Base-by-base conservation (phyloP, 768 basidiomycete species). In the Crucibulum laeve region DNA sequence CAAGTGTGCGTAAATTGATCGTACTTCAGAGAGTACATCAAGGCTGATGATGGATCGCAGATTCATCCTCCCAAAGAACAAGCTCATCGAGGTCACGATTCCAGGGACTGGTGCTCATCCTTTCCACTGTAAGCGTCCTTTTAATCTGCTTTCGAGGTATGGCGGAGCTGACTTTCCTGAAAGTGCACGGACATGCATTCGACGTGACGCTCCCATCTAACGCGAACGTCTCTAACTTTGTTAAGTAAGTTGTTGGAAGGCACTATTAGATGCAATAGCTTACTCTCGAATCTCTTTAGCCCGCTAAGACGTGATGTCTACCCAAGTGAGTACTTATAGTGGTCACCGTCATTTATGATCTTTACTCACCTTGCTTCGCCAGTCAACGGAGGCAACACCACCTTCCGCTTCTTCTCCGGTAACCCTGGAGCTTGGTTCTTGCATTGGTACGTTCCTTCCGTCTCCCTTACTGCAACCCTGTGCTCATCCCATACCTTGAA, bases 51-150 rank as follows among this genome's bases (percentile, higher is more conserved):
- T 10, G 14, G 3, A 14, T 37, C 3, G n/a, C n/a, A 37, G 35
- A 19, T 42, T 42, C 21, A 42, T 42, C 15, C 17, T 42, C 7
- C 41, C 49, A 13, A 50, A 44, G 42, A 55, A 55, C 36, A 55
- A 44, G 8, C 30, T 57, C 19, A 53, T 57, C n/a, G 43, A 57
- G 21, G 42, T 57, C 25, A 42, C 47, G 1, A 55, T 57, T 40
- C 55, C 55, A 1, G 50, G 50, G 11, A 42, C 42, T 15, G 50
- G 50, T 10, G 50, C 36, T 11, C 46, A 51, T 35, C 46, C 46
- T n/a, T 47, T 51, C 46, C 51, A 52, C 34, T 42, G 47, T 49
- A 41, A 19, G 47, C 49, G 5, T 21, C 3, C 17, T 15, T 11
- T 7, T 24, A 8, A 15, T 22, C 4, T 13, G 36, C 19, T 24